Evolutionary conservation across 225 moss, liverwort and hornwort species (phyloP).

Genomic region (Sphagnum tenellum): DNA sequence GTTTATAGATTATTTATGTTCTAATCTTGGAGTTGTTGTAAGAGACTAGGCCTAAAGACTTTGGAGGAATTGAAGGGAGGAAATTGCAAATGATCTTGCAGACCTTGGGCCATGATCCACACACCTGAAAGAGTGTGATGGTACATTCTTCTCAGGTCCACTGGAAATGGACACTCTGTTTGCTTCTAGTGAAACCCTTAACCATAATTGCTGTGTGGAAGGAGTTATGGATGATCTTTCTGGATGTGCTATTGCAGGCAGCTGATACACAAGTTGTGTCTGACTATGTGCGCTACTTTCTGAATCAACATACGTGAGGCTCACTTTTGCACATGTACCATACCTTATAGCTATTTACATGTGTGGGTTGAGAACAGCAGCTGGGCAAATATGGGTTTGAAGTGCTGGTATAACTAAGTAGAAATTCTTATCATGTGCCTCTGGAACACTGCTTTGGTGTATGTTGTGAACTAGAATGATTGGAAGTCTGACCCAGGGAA

Average conservation of each 20-base stretch:
- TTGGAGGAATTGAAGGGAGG: background rate
- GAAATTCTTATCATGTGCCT: no score
- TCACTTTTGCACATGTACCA: background rate
- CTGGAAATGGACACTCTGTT: background rate
- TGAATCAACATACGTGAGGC: constrained; percentile 83
- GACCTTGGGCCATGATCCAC: no score
- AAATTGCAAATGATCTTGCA: no score
- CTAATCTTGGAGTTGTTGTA: constrained; percentile 1
- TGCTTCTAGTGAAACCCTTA: background rate
- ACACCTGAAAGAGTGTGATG: no score
- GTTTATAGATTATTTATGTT: background rate
- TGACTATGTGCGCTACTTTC: constrained; percentile 85
- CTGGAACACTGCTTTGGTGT: no score
- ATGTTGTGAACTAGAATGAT: background rate
- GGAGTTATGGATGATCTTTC: background rate
- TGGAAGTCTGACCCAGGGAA: background rate
- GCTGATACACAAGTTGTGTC: constrained; percentile 94
- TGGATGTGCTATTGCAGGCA: constrained; percentile 32
- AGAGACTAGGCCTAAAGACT: constrained; percentile 2
- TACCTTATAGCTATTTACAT: no score
- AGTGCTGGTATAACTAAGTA: no score
- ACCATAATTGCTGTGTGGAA: background rate
- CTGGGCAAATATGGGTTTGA: no score
- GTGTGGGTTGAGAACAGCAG: no score
- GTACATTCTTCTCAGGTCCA: no score